Conservation (phyloP, 2,329 filamentous ascomycete genomes). For the Scedosporium aurantiacum region DNA sequence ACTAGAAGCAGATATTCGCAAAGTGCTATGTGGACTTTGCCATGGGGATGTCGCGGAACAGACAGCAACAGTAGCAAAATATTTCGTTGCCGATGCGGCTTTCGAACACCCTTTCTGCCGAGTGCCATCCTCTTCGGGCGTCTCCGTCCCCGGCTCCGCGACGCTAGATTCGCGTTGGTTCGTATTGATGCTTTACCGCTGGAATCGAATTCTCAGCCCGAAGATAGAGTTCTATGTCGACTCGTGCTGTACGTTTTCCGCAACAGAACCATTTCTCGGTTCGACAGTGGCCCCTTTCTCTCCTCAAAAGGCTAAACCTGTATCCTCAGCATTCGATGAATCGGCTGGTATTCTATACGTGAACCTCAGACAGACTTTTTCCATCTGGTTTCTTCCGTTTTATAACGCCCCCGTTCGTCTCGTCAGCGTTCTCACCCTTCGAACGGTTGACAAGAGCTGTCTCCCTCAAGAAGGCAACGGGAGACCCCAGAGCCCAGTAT, state of each 20-base stretch:
- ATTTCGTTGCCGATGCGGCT: slow-evolving; percentile 60
- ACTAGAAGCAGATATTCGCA: not conserved
- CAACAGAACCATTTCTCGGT: not conserved
- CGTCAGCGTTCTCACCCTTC: slow-evolving; percentile 46
- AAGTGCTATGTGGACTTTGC: not conserved
- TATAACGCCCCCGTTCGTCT: slow-evolving; percentile 58
- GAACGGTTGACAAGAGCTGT: not conserved
- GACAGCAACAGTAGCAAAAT: slow-evolving; percentile 50
- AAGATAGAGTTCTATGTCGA: slow-evolving; percentile 58
- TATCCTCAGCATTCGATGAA: slow-evolving; percentile 52
- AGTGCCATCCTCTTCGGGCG: slow-evolving; percentile 42
- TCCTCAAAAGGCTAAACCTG: not conserved
- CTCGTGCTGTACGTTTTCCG: slow-evolving; percentile 30
- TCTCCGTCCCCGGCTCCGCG: slow-evolving; percentile 28
- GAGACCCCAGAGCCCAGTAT: not conserved
- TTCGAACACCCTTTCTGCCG: slow-evolving; percentile 73
- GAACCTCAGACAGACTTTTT: slow-evolving; percentile 62
- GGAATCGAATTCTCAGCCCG: slow-evolving; percentile 78
- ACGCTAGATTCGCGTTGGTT: slow-evolving; percentile 52
- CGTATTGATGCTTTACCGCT: slow-evolving; percentile 61
- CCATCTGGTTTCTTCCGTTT: slow-evolving; percentile 67
- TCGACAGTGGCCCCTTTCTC: not conserved
- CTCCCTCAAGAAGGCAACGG: not conserved
- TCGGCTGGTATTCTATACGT: slow-evolving; percentile 59
- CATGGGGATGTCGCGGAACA: slow-evolving; percentile 38